Percentiles rank a stretch among this genome's conserved stretches.
Conservation (phyloP, 805 yeast genomes). For the Kregervanrija delftensis region DNA sequence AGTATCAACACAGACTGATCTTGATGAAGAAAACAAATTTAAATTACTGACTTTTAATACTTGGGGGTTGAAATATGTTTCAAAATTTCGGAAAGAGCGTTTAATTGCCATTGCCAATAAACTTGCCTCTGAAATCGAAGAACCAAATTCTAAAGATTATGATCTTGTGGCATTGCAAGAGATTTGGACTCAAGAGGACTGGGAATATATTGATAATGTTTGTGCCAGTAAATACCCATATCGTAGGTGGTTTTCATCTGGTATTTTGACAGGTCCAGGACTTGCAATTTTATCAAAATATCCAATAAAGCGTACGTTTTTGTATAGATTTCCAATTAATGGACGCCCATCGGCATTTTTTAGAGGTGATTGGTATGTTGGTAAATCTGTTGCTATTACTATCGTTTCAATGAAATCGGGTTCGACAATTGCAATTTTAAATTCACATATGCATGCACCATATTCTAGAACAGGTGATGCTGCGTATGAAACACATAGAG, state of each 20-base stretch:
- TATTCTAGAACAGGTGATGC: conserved; percentile 80
- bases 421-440: conserved; percentile 63
- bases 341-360: conserved; percentile 92
- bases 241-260: conserved; percentile 67
- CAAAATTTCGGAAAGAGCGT: conserved; percentile 62
- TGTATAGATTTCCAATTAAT: conserved; percentile 83
- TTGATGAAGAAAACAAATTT: conserved; percentile 17
- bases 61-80: conserved; percentile 86
- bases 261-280: conserved; percentile 91
- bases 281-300: conserved; percentile 75
- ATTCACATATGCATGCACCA: conserved; percentile 98
- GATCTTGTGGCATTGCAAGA: conserved; percentile 94
- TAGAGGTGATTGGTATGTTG: conserved; percentile 97
- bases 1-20: neutral
- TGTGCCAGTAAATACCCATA: conserved; percentile 51
- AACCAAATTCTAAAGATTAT: conserved; percentile 36
- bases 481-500: conserved; percentile 81
- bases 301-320: conserved; percentile 73
- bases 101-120: conserved; percentile 67
- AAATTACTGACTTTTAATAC: conserved; percentile 65
- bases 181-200: conserved; percentile 83
- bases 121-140: conserved; percentile 30
- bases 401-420: conserved; percentile 47
- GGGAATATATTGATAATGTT: conserved; percentile 50
- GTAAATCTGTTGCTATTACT: conserved; percentile 80